These are phyloP conservation scores for Funneliformis caledonium DNA, from an alignment of 371 early-diverging fungal species.

Conservation along the genomic window DNA sequence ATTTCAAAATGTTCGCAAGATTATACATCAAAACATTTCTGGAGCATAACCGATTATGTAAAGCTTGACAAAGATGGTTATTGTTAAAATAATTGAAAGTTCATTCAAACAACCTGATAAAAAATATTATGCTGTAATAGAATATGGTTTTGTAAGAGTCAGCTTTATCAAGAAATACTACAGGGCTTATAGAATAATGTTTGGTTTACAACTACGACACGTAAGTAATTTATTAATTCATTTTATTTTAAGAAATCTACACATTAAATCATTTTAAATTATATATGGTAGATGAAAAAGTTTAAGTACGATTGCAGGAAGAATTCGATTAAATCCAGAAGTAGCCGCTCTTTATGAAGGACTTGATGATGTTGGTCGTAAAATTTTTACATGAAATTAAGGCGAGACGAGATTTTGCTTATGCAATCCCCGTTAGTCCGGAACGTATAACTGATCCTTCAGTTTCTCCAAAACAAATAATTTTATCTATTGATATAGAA, in stretches of 20 bases:
- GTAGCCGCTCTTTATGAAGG: neutral
- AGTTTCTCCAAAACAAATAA: too few species aligned
- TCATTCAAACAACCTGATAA: neutral
- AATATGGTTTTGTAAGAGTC: constrained; percentile 8
- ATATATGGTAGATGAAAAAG: too few species aligned
- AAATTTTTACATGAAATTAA: neutral
- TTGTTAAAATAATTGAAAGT: neutral
- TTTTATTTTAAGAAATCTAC: too few species aligned
- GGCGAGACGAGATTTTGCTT: neutral
- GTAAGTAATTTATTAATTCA: neutral
- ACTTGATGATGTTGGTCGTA: neutral
- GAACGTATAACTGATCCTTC: neutral
- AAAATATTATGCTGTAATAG: constrained; percentile 9
- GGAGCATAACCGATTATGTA: too few species aligned
- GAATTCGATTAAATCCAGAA: neutral
- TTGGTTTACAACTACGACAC: neutral
- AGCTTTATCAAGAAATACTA: neutral
- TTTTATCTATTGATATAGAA: too few species aligned
- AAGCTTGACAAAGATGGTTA: neutral
- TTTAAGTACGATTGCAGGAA: neutral
- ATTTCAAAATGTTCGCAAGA: too few species aligned
- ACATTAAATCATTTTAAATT: too few species aligned
- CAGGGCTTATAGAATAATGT: neutral
- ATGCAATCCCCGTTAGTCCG: neutral
- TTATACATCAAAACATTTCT: too few species aligned